Base-by-base conservation (phyloP, 1,284 basidiomycete genomes). In the Xanthoconium separans region DNA sequence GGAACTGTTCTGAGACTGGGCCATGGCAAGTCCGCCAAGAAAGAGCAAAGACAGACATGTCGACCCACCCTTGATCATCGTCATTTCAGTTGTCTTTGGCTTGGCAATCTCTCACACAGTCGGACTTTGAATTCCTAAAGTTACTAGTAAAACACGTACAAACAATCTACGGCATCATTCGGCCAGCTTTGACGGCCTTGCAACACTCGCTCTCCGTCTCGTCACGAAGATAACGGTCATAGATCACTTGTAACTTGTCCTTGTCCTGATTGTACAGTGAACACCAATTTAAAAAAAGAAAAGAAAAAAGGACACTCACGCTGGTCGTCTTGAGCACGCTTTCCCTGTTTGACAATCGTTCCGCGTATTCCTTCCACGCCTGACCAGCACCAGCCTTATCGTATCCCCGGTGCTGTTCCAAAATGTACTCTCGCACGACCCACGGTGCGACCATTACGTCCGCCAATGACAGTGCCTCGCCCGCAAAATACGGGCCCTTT, bases 381-480 rank as follows among this genome's bases (percentile, higher is more conserved):
- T 66, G 60, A 24, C 78, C 74, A 1, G 77, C 80, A 12, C 73
- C 77, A 22, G 67, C 72, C 13, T 77, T 63, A 27, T 67, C 69
- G 62, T 76, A 85, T 2, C 74, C 78, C n/a, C 84, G 70, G 57
- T 85, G 65, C 56, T 83, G 76, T 24, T 65, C 62, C n/a, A 80
- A 13, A 41, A 82, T 68, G 59, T 77, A 78, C 52, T 81, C 78
- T 15, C 82, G 66, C 6, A 73, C 66, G 40, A 78, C 71, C 80
- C 83, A 89, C 13, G 85, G 85, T 7, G 79, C 82, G 30, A 83
- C 72, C 4, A 78, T 77, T 41, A 81, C 71, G 63, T 87, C 86
- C 12, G 82, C 82, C 50, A 84, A 68, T 31, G 77, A 75, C 59
- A 86, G 79, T 44, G 80, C 65, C 29, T 81, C 73, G 10, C 83